Evolutionary conservation across 768 basidiomycete genomes (phyloP), one percentile per base, ranked within the genome.

Genomic region (Boletus edulis): DNA sequence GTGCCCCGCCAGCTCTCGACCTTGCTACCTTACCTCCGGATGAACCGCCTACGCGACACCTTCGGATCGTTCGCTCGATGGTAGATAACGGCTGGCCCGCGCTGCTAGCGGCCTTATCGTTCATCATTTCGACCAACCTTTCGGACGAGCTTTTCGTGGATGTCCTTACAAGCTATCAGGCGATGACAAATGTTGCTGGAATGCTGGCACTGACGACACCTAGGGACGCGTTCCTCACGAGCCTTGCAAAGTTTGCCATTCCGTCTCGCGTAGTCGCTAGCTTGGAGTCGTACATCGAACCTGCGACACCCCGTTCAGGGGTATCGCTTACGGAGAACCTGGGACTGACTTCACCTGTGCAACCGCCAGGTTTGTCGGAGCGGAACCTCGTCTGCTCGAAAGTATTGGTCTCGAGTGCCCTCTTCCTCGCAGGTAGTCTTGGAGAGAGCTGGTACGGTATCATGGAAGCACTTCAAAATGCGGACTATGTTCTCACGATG

Each of bases 401-500:
- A 60, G 87, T 91, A 2, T 75, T 94, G 52, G 77, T 97, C 9
- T 78, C 82, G 0, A 86, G 87, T 57, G 85, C 90, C 1, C 73
- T 91, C 27, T 90, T 90, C 67, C 78, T 98, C 10, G 89, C 92
- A 0, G 91, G 90, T 0, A 88, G 86, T 53, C 79, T 97, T 7
- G 93, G 87, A n/a, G 81, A 86, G 54, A 92, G 89, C 56, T 98
- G 96, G 96, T 96, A 91, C 68, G 80, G 87, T 43, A 81, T 98
- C 10, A 76, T 98, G 49, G 95, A 98, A 65, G 85, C 89, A 1
- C 73, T 98, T 22, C 96, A 98, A 73, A 98, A 94, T 60, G 95
- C 96, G 8, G 94, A 96, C 63, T 94, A 94, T 62, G 90, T 99
- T 18, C 76, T 98, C 18, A 83, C 82, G 10, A 75, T 80, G 62